phyloP scores from a whole-genome alignment of 352 stramenopile genomes.

The Phytophthora chlamydospora region DNA sequence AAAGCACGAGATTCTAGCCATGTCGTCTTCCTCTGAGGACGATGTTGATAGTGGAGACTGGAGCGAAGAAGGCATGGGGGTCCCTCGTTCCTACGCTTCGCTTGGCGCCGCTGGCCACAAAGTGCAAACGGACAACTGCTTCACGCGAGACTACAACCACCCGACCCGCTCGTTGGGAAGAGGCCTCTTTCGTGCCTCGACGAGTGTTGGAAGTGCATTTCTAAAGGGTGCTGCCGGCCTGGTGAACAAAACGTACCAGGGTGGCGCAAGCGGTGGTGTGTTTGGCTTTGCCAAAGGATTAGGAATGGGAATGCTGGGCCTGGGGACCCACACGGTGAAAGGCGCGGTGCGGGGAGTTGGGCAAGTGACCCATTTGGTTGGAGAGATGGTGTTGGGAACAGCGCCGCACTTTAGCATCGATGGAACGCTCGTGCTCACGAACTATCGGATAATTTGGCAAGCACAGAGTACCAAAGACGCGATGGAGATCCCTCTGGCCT shows the following conservation, averaged over 20 bases:
- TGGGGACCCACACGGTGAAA: slow-evolving; percentile 88
- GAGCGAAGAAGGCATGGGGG: slow-evolving; percentile 41
- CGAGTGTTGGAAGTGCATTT: slow-evolving; percentile 86
- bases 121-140: slow-evolving; percentile 88
- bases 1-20: slow-evolving; percentile 47
- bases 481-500: slow-evolving; percentile 84
- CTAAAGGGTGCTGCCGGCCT: slow-evolving; percentile 82
- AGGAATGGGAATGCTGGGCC: slow-evolving; percentile 84
- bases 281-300: slow-evolving; percentile 90
- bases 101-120: slow-evolving; percentile 85
- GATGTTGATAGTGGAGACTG: slow-evolving; percentile 43
- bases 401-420: slow-evolving; percentile 90
- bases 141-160: slow-evolving; percentile 80
- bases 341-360: slow-evolving; percentile 85
- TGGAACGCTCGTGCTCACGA: slow-evolving; percentile 79
- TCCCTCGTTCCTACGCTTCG: slow-evolving; percentile 79
- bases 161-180: slow-evolving; percentile 80
- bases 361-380: slow-evolving; percentile 87
- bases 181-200: slow-evolving; percentile 82
- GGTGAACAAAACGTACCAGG: slow-evolving; percentile 89
- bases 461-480: slow-evolving; percentile 78
- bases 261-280: slow-evolving; percentile 79
- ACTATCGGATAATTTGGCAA: slow-evolving; percentile 89
- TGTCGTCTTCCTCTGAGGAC: slow-evolving; percentile 60
- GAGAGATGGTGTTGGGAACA: slow-evolving; percentile 86